phyloP scores from a whole-genome alignment of 2,329 filamentous ascomycete species.

The Colletotrichum camelliae region DNA sequence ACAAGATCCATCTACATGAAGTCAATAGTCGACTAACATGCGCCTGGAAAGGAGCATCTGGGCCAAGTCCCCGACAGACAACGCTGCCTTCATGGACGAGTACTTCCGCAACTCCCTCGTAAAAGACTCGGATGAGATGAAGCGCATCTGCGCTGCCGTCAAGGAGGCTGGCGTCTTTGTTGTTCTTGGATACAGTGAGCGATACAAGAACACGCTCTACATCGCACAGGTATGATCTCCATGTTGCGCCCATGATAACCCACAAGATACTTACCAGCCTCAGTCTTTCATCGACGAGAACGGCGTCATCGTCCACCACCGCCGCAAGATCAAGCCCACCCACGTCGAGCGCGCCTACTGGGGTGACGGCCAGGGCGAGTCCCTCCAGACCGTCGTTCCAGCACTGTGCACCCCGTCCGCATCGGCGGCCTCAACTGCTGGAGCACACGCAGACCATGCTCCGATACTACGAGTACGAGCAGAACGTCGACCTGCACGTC shows the following conservation, averaged over 20 bases:
- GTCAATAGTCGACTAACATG: background rate
- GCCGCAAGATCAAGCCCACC: constrained; percentile 57
- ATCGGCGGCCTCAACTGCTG: constrained; percentile 62
- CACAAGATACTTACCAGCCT: background rate
- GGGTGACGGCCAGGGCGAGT: constrained; percentile 62
- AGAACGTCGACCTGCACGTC: constrained; percentile 32
- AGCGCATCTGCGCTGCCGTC: constrained; percentile 47
- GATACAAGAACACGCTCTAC: constrained; percentile 50
- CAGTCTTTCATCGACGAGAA: constrained; percentile 57
- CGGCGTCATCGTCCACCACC: constrained; percentile 49
- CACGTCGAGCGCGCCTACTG: constrained; percentile 54
- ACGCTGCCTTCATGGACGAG: constrained; percentile 44
- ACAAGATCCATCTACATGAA: background rate
- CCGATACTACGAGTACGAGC: constrained; percentile 30
- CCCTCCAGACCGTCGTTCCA: constrained; percentile 56
- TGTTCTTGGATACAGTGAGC: constrained; percentile 53
- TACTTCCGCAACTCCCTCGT: constrained; percentile 51
- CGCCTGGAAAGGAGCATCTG: constrained; percentile 30
- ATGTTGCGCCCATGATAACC: rapidly evolving
- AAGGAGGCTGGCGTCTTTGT: constrained; percentile 50
- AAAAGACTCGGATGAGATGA: constrained; percentile 46
- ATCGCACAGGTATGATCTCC: constrained; percentile 42
- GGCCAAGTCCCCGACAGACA: constrained; percentile 30
- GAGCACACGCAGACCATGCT: constrained; percentile 43
- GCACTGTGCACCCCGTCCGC: constrained; percentile 41